Percentiles rank a stretch among this genome's conserved stretches.
Conservation (phyloP, 2,329 filamentous ascomycete species). For the Lanzia echinophila region DNA sequence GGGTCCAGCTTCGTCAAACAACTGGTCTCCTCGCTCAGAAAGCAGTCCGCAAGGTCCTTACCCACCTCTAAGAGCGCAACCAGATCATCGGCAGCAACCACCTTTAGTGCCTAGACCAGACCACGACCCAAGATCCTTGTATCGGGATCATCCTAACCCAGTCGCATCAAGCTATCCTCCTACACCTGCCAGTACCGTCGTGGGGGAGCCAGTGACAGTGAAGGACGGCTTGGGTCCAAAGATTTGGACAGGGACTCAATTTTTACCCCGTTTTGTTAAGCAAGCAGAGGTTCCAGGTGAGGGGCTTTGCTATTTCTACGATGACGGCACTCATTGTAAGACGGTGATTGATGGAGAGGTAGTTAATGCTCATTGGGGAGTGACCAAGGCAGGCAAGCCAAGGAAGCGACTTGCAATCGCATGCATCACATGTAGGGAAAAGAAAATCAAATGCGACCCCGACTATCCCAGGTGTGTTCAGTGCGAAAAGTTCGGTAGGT, state of each 20-base stretch:
- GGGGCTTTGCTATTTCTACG: slow-evolving; percentile 78
- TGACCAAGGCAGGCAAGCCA: slow-evolving; percentile 90
- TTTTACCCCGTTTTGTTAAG: slow-evolving; percentile 58
- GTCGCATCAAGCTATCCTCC: slow-evolving; percentile 21
- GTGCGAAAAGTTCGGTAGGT: slow-evolving; percentile 82
- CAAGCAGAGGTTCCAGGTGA: slow-evolving; percentile 67
- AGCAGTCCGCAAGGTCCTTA: slow-evolving; percentile 21
- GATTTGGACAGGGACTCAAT: slow-evolving; percentile 63
- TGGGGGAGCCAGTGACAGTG: slow-evolving; percentile 28
- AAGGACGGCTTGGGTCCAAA: slow-evolving; percentile 60
- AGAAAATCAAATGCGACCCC: slow-evolving; percentile 96
- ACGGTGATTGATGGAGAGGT: slow-evolving; percentile 77
- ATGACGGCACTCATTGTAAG: slow-evolving; percentile 76
- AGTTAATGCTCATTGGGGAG: slow-evolving; percentile 87
- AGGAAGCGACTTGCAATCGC: slow-evolving; percentile 85
- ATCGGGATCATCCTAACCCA: slow-evolving; percentile 18
- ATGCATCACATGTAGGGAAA: slow-evolving; percentile 89
- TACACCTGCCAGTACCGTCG: slow-evolving; percentile 20
- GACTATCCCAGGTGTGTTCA: slow-evolving; percentile 82
- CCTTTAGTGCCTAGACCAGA: slow-evolving; percentile 19
- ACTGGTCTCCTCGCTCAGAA: slow-evolving; percentile 28
- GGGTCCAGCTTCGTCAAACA: slow-evolving; percentile 15
- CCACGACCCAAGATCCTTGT: slow-evolving; percentile 18
- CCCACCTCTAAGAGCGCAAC: slow-evolving; percentile 24
- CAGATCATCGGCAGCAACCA: slow-evolving; percentile 16